Evolutionary conservation across 2,329 filamentous ascomycete species (phyloP).

Genomic region (Alternaria gaisen): DNA sequence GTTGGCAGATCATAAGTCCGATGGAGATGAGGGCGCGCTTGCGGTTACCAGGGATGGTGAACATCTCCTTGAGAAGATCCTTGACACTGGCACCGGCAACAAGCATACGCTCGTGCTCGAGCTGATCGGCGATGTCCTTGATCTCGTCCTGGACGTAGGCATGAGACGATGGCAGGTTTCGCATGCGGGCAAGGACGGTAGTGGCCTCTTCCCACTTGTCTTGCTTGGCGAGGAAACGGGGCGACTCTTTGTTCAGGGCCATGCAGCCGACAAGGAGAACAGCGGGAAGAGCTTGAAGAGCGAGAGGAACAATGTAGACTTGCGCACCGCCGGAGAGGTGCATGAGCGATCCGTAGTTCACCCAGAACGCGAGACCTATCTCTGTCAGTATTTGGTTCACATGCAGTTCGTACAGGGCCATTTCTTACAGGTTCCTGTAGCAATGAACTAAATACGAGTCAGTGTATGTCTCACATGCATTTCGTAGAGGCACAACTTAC

Average conservation of each 20-base stretch:
- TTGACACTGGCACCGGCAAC: slow-evolving; percentile 59
- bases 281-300: slow-evolving; percentile 71
- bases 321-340: slow-evolving; percentile 59
- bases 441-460: neutral
- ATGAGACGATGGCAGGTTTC: slow-evolving; percentile 57
- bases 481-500: too few relatives aligned
- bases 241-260: slow-evolving; percentile 70
- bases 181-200: slow-evolving; percentile 64
- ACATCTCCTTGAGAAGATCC: slow-evolving; percentile 54
- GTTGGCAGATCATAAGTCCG: slow-evolving; percentile 72
- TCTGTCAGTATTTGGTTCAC: neutral
- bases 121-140: slow-evolving; percentile 50
- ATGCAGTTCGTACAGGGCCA: neutral
- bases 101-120: slow-evolving; percentile 65
- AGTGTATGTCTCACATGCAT: too few relatives aligned
- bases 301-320: slow-evolving; percentile 69
- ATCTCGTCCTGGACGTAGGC: slow-evolving; percentile 50
- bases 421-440: neutral
- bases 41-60: slow-evolving; percentile 60
- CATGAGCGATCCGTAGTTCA: slow-evolving; percentile 62
- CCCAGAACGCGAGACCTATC: slow-evolving; percentile 63
- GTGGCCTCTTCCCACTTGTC: slow-evolving; percentile 74
- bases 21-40: slow-evolving; percentile 72
- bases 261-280: slow-evolving; percentile 68
- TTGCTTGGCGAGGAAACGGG: slow-evolving; percentile 72